Evolutionary conservation across 805 yeast genomes (phyloP), one percentile per base, ranked within the genome.

Genomic region (Wickerhamomyces kurtzmanii): DNA sequence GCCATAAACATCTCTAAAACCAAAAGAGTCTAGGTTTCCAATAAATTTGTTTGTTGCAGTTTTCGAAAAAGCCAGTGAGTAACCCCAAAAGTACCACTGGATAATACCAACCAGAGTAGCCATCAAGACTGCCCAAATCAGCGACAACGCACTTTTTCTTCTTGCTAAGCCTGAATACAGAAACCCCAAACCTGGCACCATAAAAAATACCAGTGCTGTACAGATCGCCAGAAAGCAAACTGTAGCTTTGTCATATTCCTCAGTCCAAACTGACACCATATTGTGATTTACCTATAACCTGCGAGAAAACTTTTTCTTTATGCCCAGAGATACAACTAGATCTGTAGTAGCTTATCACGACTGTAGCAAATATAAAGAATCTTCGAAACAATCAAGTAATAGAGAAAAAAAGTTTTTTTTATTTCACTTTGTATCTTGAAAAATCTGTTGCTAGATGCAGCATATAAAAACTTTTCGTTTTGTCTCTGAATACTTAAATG

Each of bases 81-180:
- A 87, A n/a, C 96, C 96, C 96, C 97, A 91, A 50, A 89, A 85
- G 54, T 86, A 89, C 97, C 97, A 89, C 50, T 86, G 95, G 47
- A 86, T 72, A 30, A 73, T 65, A 2, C 81, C 85, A 6, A 85
- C 73, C 38, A 79, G 65, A 5, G 82, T 74, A 5, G 85, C 69
- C 68, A 77, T 69, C 22, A 84, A 50, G n/a, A 72, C 74, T 7
- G 78, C 72, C 81, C 93, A 84, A 17, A 86, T 75, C 69, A 84
- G 69, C 12, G 89, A 77, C 25, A 86, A 60, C 0, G 96, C 95
- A n/a, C 85, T 75, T 52, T 86, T 86, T 45, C 96, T 62, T 47
- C 96, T 63, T 9, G 94, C 89, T 36, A 87, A 63, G 11, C 97
- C 98, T 8, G 94, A 78, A 53, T 89, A 89, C 22, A 89, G 63